Conservation (phyloP, 257 asterid genomes). For the Salvia splendens region DNA sequence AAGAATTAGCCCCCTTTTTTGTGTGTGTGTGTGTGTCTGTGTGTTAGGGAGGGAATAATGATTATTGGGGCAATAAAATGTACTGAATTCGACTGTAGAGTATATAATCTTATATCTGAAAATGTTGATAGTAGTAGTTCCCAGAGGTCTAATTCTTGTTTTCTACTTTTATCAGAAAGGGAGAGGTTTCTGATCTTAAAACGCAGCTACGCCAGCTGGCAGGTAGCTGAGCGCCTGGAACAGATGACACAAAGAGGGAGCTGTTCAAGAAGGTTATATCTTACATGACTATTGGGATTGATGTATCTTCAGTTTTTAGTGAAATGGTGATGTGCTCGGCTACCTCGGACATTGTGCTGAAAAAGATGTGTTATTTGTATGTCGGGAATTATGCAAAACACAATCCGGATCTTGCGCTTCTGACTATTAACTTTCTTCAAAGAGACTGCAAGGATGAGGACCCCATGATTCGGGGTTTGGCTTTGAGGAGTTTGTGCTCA, state of each 20-base stretch:
- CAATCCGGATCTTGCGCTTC: conserved; percentile 94
- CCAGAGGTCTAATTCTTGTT: conserved; percentile 30
- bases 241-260: conserved; percentile 90
- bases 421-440: conserved; percentile 95
- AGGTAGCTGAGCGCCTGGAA: conserved; percentile 93
- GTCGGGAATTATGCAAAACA: conserved; percentile 95
- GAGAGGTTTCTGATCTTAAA: conserved; percentile 94
- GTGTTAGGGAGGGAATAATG: conserved; percentile 9
- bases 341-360: conserved; percentile 91
- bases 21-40: background rate
- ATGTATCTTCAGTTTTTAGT: conserved; percentile 90
- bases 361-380: conserved; percentile 95
- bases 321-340: conserved; percentile 99
- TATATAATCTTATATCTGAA: conserved; percentile 2
- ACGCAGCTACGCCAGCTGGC: conserved; percentile 95
- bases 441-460: conserved; percentile 99
- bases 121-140: conserved; percentile 18
- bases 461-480: conserved; percentile 98
- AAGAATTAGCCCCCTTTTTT: too few relatives aligned
- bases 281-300: conserved; percentile 95
- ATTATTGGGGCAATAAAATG: background rate
- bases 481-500: conserved; percentile 96
- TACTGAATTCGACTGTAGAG: conserved; percentile 11
- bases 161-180: conserved; percentile 60
- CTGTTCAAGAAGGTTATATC: conserved; percentile 95